Evolutionary conservation across 805 yeast genomes (phyloP).

Genomic region (Pichia manshurica): DNA sequence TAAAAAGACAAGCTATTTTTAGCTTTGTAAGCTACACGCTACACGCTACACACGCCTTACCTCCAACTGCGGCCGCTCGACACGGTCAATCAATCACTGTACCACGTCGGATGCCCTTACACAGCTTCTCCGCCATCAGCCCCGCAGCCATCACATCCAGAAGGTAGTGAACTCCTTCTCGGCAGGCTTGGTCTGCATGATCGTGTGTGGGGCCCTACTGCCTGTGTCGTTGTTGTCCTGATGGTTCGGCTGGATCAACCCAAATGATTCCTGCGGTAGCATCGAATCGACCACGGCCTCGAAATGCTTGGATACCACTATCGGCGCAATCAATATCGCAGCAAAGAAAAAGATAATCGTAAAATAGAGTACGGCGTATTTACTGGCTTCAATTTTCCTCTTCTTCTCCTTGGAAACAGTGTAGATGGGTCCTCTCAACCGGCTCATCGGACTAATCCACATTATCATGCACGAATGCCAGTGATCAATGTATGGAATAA

Average conservation of each 20-base stretch:
- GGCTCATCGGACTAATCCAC: conserved; percentile 41
- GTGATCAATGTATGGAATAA: conserved; percentile 43
- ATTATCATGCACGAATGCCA: conserved; percentile 45
- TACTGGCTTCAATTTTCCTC: conserved; percentile 37
- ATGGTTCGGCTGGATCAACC: conserved; percentile 51
- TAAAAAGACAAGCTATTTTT: too few species aligned
- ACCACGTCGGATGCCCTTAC: too few species aligned
- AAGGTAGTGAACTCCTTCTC: conserved; percentile 20
- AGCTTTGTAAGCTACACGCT: too few species aligned
- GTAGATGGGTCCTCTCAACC: conserved; percentile 35
- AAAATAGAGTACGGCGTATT: conserved; percentile 44
- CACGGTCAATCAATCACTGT: too few species aligned
- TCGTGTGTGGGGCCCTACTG: conserved; percentile 41
- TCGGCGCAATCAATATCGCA: conserved; percentile 42
- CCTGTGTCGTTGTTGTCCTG: conserved; percentile 70
- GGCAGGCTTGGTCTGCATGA: conserved; percentile 30
- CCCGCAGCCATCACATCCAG: conserved; percentile 23
- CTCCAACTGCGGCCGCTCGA: too few species aligned
- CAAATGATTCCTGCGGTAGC: conserved; percentile 23
- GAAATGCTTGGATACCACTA: conserved; percentile 29
- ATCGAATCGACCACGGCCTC: conserved; percentile 5
- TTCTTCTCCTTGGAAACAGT: conserved; percentile 34
- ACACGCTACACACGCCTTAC: too few species aligned
- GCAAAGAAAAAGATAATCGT: conserved; percentile 35
- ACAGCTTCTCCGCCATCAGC: too few species aligned